Base-by-base conservation (phyloP, 2,329 filamentous ascomycete species). In the Aspergillus oerlinghausenensis region DNA sequence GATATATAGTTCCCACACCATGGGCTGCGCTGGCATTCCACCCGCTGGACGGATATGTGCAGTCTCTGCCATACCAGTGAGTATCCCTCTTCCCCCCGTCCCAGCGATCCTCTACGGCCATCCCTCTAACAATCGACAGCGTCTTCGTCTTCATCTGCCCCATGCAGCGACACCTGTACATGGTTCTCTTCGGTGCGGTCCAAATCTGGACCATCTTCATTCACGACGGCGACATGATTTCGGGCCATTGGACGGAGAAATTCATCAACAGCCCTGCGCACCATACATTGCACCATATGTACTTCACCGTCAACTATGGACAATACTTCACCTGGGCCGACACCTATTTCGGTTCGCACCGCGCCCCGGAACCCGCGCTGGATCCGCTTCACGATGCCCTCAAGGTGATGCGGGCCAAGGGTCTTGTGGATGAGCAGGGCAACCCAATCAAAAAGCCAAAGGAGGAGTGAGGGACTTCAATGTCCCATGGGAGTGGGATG, bases 191-290 rank as follows among this genome's bases (percentile, higher is more conserved):
- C 77, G 76, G 87, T 66, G 91, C 92, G 70, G 87, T 95, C 76
- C 92, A 94, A 76, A 84, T 94, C 73, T 95, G 90, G 90, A 92
- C 90, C 53, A 89, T 95, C 66, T 82, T 94, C 75, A 94, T 95
- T 68, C 82, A 95, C 74, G 90, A 95, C 68, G 90, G 90, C 70
- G 90, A 95, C 51, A 52, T 52, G 51, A 52, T 52, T 23, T 19
- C 38, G 2, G 51, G 51, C 51, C 51, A 50, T 17, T 50, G 49
- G 49, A 50, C 49, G n/a, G 49, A 50, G 14, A 50, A 50, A 50
- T 50, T 93, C 65, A 84, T 96, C 51, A 92, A 96, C 70, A 96
- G 92, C 71, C 90, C 92, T 28, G 95, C 91, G 43, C 92, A 92
- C 63, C 92, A 96, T 73, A 96, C 91, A 47, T 96, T 96, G 79